A percentile compares a stretch with the other conserved stretches of the same genome.
Evolutionary conservation across 306 rosid genomes (phyloP).

Genomic region (Trifolium repens): DNA sequence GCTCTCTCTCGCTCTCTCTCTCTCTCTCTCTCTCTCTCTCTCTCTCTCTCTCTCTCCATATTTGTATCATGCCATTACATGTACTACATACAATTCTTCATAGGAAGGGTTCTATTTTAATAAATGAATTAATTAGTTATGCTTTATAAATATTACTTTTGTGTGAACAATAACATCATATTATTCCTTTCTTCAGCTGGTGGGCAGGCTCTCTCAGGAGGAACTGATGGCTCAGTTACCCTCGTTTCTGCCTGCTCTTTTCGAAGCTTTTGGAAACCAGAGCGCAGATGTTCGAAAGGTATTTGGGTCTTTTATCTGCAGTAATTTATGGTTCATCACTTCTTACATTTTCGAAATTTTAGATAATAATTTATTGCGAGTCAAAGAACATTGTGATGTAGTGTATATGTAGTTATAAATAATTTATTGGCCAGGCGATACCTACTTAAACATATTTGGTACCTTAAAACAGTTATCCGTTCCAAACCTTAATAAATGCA

Average conservation of each 20-base stretch:
- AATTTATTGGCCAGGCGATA: constrained; percentile 4
- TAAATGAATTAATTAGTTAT: constrained; percentile 20
- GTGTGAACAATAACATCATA: constrained; percentile 12
- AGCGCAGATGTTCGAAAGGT: constrained; percentile 99
- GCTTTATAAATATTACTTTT: constrained; percentile 25
- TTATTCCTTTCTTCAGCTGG: constrained; percentile 67
- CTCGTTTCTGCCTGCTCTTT: constrained; percentile 91
- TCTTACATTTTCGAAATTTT: constrained; percentile 5
- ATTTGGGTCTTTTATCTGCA: constrained; percentile 31
- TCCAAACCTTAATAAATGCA: not conserved
- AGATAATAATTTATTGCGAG: not conserved
- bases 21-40: not conserved
- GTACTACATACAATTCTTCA: constrained; percentile 28
- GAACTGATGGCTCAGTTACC: constrained; percentile 90
- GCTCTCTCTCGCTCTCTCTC: not conserved
- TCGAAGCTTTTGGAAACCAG: constrained; percentile 94
- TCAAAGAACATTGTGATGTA: constrained; percentile 20
- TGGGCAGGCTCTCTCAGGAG: constrained; percentile 87
- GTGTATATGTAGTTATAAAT: not conserved
- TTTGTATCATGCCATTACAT: constrained; percentile 12
- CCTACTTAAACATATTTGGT: constrained; percentile 2
- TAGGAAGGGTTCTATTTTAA: constrained; percentile 11
- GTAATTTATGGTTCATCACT: constrained; percentile 27
- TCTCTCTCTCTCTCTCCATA: not conserved
- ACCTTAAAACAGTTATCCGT: not conserved